Evolutionary conservation across 805 yeast genomes (phyloP).

Genomic region (Ogataea zsoltii): DNA sequence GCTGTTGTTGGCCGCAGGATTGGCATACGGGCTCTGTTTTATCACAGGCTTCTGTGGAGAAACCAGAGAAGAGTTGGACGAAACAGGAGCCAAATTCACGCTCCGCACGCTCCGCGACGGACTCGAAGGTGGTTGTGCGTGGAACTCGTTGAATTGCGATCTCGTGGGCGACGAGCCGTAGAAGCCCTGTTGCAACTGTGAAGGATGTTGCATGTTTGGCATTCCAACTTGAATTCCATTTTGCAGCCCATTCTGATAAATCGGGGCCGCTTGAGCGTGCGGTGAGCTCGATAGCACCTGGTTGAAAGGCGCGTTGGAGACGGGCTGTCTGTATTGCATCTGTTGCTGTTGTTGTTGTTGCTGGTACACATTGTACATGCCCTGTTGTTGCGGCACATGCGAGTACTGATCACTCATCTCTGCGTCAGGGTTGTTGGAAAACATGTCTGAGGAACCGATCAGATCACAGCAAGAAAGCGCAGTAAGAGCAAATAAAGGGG

Average conservation of each 20-base stretch:
- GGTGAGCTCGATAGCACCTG: conserved; percentile 10
- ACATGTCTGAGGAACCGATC: conserved; percentile 9
- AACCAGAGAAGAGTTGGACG: conserved; percentile 30
- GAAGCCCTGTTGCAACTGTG: conserved; percentile 20
- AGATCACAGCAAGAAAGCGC: neutral
- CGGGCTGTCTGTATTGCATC: conserved; percentile 24
- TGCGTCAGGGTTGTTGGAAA: conserved; percentile 9
- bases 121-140: conserved; percentile 35
- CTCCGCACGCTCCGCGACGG: conserved; percentile 37
- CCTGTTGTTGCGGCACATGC: conserved; percentile 24
- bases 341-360: conserved; percentile 36
- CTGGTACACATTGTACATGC: conserved; percentile 23
- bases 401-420: conserved; percentile 7
- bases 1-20: conserved; percentile 29
- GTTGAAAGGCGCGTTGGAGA: conserved; percentile 4
- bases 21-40: conserved; percentile 23
- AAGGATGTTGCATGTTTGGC: conserved; percentile 29
- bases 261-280: conserved; percentile 16
- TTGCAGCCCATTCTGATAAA: conserved; percentile 21
- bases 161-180: conserved; percentile 31
- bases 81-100: conserved; percentile 31
- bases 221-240: conserved; percentile 20
- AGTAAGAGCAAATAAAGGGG: neutral
- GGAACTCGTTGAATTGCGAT: conserved; percentile 20
- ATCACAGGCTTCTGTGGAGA: conserved; percentile 28